Evolutionary conservation across 257 asterid species (phyloP), one percentile per base, ranked within the genome.

Genomic region (Solanum dulcamara): DNA sequence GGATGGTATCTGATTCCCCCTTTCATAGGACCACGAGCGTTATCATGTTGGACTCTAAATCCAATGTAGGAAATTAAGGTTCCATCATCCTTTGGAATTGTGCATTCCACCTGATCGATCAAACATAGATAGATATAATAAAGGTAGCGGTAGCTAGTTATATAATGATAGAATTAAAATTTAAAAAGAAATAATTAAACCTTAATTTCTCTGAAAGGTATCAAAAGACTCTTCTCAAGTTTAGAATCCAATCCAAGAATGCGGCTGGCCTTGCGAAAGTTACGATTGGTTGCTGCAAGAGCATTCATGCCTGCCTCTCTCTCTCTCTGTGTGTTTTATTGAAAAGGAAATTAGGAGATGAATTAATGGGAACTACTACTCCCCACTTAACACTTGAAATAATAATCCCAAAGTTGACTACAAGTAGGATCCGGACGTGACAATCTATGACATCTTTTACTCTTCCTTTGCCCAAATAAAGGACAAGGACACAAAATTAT

Each of bases 1-100:
- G 97, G 98, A 86, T 96, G 99, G 86, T 94, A 96, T 96, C 99
- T 93, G 90, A 95, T 97, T 86, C 99, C 99, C 88, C 99, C 99
- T 88, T 97, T 96, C 99, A 96, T 96, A 55, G 97, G 98, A 35
- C 99, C 99, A 66, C 99, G 93, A 85, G 99, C 91, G 88, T 96
- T 96, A 88, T 96, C 99, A 86, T 96, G 99, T 68, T 96, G 98
- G 70, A 96, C 98, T 83, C 99, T 91, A 28, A 94, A 96, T 85
- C 99, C 99, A 88, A 96, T 87, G 85, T 88, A 96, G 9, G 99
- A 94, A 60, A 79, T 98, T 87, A 96, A 92, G 2, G 94, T 92
- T 50, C 99, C 98, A 89, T 96, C 98, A 87, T 96, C 99, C 86
- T 92, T 96, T 0, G 99, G 99, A 60, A 96, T 90, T 8, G 98